phyloP scores from a whole-genome alignment of 176 grass and related monocot species.

The Dactylis glomerata region DNA sequence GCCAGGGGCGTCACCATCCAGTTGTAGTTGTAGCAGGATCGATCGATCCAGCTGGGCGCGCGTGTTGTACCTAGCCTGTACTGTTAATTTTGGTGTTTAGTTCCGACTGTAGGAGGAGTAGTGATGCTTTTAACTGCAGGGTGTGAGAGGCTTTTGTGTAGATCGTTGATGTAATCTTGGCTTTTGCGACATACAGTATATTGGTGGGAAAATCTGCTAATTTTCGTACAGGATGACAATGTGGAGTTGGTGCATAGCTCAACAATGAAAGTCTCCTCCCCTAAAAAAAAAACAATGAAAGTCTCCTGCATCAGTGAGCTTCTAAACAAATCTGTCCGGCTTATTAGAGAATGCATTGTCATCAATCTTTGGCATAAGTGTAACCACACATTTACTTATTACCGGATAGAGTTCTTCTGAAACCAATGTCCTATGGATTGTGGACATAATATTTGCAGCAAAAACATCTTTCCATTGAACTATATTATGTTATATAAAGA shows the following conservation, averaged over 20 bases:
- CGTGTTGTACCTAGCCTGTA: neutral
- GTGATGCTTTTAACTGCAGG: neutral
- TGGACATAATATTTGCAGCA: too few relatives aligned
- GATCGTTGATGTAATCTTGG: neutral
- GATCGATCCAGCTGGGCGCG: neutral
- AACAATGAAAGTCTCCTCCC: too few relatives aligned
- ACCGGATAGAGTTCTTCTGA: too few relatives aligned
- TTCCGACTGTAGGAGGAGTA: neutral
- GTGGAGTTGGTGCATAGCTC: neutral
- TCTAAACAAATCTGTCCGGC: too few relatives aligned
- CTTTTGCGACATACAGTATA: neutral
- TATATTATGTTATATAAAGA: too few relatives aligned
- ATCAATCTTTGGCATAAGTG: too few relatives aligned
- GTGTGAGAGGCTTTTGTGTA: neutral
- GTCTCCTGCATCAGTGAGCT: too few relatives aligned
- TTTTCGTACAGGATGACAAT: neutral
- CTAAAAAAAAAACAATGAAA: too few relatives aligned
- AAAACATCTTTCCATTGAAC: too few relatives aligned
- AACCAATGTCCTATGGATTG: too few relatives aligned
- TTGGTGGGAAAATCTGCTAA: neutral
- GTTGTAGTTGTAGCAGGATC: conserved; percentile 54
- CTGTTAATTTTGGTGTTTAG: neutral
- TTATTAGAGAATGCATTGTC: too few relatives aligned
- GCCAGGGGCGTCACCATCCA: conserved; percentile 79
- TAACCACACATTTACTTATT: too few relatives aligned